Evolutionary conservation across 352 stramenopile species (phyloP), one percentile per base, ranked within the genome.

Genomic region (Peronospora belbahrii): DNA sequence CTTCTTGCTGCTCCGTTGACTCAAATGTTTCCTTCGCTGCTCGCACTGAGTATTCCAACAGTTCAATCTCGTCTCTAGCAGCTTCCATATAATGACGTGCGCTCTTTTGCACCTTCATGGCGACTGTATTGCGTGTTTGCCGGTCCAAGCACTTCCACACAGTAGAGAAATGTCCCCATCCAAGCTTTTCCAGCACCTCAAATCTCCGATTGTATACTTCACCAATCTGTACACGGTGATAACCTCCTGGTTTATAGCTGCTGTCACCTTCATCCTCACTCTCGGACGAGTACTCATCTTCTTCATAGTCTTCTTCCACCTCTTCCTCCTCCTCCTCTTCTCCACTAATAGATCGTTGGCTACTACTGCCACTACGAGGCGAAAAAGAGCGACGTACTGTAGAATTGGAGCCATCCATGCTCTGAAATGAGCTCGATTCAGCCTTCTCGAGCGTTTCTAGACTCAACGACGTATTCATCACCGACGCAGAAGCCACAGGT

Each of bases 81-180:
- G 97, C 97, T 58, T 99, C 97, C 2, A 88, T 96, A 62, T 99
- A 99, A 61, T 98, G 95, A 14, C 95, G 83, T 9, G 95, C 95
- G 36, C 90, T 98, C 66, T 98, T 99, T 68, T 99, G 96, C 34
- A 98, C 88, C 58, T 98, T 97, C 70, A 93, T 83, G 6, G 95
- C 95, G n/a, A 97, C 95, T 49, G 96, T 82, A n/a, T 61, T 48
- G 9, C 59, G 68, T n/a, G 65, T 87, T 11, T 70, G 32, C 28
- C 63, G 67, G 71, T 99, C 95, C 45, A 86, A 82, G 41, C 95
- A 97, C 70, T 98, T 97, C 97, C 96, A 99, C 14, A 99, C 97
- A 3, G 97, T 99, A 30, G 95, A 99, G 66, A 99, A 99, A 63
- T 99, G 97, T 19, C 97, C 97, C 97, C 97, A 99, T 15, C 97